A percentile compares a stretch with the other conserved stretches of the same genome.
phyloP scores from a whole-genome alignment of 2,329 filamentous ascomycete genomes.

The Clarireedia sp. region DNA sequence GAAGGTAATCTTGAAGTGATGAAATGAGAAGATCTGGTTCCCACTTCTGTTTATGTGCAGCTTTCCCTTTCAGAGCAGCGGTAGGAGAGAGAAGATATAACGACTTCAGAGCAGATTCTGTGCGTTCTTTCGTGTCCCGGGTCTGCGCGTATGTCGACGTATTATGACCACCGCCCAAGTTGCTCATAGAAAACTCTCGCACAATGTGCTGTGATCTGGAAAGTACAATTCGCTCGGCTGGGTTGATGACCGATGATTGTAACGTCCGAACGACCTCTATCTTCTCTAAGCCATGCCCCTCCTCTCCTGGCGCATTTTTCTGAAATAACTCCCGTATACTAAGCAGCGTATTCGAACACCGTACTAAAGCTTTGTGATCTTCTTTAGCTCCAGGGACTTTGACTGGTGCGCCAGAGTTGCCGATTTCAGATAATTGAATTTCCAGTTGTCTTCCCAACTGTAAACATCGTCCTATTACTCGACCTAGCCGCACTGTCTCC shows the following conservation, averaged over 20 bases:
- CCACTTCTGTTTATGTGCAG: conserved; percentile 35
- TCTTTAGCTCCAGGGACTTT: conserved; percentile 38
- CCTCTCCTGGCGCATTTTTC: conserved; percentile 59
- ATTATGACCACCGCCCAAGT: conserved; percentile 37
- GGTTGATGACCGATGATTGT: conserved; percentile 59
- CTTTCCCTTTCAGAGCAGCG: conserved; percentile 34
- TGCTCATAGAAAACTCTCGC: conserved; percentile 72
- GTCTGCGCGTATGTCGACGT: conserved; percentile 52
- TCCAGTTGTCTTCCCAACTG: conserved; percentile 81
- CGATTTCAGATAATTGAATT: conserved; percentile 68
- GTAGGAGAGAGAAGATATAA: conserved; percentile 77
- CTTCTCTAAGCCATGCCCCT: conserved; percentile 67
- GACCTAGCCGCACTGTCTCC: conserved; percentile 68
- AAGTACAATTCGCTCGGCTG: conserved; percentile 66
- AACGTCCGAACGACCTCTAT: conserved; percentile 67
- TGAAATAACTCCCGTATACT: conserved; percentile 66
- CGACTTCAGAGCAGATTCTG: conserved; percentile 65
- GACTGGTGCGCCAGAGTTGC: conserved; percentile 27
- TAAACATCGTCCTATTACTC: conserved; percentile 70
- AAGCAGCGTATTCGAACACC: conserved; percentile 72
- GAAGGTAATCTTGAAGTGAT: conserved; percentile 73
- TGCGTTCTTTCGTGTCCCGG: conserved; percentile 68
- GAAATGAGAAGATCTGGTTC: conserved; percentile 64
- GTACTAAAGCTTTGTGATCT: conserved; percentile 71
- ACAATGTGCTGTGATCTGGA: conserved; percentile 70